Conservation (phyloP, 768 basidiomycete genomes). For the Russula sp. region DNA sequence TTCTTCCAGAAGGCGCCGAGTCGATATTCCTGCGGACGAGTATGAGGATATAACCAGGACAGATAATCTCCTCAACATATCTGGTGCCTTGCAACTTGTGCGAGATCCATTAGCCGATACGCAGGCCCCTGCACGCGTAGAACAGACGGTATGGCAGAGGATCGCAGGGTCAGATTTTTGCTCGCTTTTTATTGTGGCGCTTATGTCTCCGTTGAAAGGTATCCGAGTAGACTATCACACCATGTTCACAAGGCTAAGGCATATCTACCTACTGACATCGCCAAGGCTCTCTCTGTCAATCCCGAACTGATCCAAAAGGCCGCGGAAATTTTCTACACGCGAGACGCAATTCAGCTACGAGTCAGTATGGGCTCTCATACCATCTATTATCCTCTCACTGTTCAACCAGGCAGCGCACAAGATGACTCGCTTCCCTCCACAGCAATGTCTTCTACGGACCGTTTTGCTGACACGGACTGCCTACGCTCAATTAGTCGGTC, state of each 20-base stretch:
- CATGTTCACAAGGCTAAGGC: conserved; percentile 75
- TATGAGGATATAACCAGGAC: conserved; percentile 34
- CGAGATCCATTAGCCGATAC: conserved; percentile 49
- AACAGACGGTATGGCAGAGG: conserved; percentile 60
- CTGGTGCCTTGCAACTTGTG: conserved; percentile 59
- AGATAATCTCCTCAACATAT: conserved; percentile 45
- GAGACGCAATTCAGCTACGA: conserved; percentile 84
- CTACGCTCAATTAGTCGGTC: conserved; percentile 88
- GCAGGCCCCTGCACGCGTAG: conserved; percentile 50
- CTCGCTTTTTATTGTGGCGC: conserved; percentile 4
- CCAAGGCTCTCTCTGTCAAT: conserved; percentile 54
- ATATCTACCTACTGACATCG: conserved; percentile 75
- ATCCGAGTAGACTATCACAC: conserved; percentile 54
- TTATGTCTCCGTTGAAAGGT: conserved; percentile 36
- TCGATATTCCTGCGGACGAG: conserved; percentile 46
- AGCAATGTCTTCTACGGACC: conserved; percentile 48
- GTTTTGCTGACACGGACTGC: conserved; percentile 83
- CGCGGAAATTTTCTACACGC: conserved; percentile 89
- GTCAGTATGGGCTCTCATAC: conserved; percentile 39
- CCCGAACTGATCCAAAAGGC: conserved; percentile 78
- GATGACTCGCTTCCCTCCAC: conserved; percentile 86
- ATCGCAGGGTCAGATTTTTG: conserved; percentile 46
- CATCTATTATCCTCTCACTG: neutral
- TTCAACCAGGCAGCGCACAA: conserved; percentile 64
- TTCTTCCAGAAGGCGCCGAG: conserved; percentile 44